Percentiles rank a stretch among this genome's conserved stretches.
These are phyloP conservation scores for Paracoccidioides lutzii DNA, from an alignment of 2,329 filamentous ascomycete species.

Conservation along the genomic window DNA sequence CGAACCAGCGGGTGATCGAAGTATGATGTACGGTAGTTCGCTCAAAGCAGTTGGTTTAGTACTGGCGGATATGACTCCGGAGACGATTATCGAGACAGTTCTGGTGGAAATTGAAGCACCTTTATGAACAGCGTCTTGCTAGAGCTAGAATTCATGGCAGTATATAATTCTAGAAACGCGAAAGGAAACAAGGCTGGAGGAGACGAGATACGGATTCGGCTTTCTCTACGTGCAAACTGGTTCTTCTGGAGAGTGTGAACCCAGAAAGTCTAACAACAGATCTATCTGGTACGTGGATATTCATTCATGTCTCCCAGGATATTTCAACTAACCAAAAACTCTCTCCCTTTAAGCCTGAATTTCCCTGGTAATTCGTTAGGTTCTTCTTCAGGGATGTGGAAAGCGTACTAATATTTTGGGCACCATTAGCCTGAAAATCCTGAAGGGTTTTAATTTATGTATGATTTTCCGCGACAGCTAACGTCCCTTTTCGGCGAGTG, in stretches of 20 bases:
- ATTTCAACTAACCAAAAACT: not conserved
- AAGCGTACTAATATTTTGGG: too few relatives aligned
- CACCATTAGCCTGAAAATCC: too few relatives aligned
- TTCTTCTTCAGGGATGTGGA: too few relatives aligned
- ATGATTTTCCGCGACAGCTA: too few relatives aligned
- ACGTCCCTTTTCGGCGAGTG: too few relatives aligned
- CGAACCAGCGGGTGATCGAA: constrained; percentile 59
- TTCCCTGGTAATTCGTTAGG: too few relatives aligned
- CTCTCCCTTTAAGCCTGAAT: not conserved
- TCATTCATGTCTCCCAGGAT: not conserved
- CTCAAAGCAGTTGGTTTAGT: constrained; percentile 53
- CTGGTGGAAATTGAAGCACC: constrained; percentile 45
- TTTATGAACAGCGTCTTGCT: constrained; percentile 24
- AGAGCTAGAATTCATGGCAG: not conserved
- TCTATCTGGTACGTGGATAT: not conserved
- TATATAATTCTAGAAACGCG: not conserved
- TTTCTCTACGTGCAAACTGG: not conserved
- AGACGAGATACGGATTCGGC: not conserved
- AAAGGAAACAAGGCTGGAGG: not conserved
- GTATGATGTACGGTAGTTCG: constrained; percentile 86
- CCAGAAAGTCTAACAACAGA: not conserved
- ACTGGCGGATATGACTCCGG: constrained; percentile 46
- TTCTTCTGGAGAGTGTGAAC: not conserved
- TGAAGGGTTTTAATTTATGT: too few relatives aligned
- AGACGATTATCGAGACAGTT: constrained; percentile 46